These are phyloP conservation scores for Starmerella scarabaei DNA, from an alignment of 805 yeast genomes.

Conservation along the genomic window DNA sequence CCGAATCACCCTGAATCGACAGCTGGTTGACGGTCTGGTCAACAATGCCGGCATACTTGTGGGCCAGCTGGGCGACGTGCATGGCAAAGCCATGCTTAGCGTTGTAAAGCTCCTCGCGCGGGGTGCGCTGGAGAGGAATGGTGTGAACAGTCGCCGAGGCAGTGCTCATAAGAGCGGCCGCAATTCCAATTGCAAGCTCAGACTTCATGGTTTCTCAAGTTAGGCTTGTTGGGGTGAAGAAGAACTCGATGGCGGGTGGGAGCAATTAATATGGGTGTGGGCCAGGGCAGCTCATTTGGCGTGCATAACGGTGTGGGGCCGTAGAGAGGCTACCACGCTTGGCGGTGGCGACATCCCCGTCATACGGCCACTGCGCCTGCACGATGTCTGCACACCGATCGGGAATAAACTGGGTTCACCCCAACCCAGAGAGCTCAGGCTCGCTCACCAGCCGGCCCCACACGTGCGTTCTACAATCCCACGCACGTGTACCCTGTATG, in stretches of 20 bases:
- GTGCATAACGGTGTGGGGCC: too few relatives aligned
- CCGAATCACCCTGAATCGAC: slow-evolving; percentile 6
- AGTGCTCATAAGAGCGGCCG: slow-evolving; percentile 16
- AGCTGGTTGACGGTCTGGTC: slow-evolving; percentile 8
- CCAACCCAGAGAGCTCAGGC: too few relatives aligned
- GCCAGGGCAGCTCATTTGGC: not conserved
- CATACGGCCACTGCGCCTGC: not conserved
- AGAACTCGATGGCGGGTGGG: not conserved
- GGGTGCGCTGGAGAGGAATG: slow-evolving; percentile 15
- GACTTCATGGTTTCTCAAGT: slow-evolving; percentile 7
- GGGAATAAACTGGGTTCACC: too few relatives aligned
- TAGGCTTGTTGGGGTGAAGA: not conserved
- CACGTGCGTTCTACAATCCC: not conserved
- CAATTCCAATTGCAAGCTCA: slow-evolving; percentile 12
- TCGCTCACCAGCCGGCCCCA: not conserved
- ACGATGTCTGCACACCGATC: not conserved
- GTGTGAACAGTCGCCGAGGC: slow-evolving; percentile 20
- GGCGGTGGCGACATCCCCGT: not conserved
- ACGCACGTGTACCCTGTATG: too few relatives aligned
- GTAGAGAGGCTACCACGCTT: too few relatives aligned
- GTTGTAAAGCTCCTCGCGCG: slow-evolving; percentile 16
- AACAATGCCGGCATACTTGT: slow-evolving; percentile 18
- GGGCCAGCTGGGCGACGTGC: slow-evolving; percentile 20
- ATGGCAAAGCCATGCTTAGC: slow-evolving; percentile 16
- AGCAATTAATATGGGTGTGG: not conserved